Evolutionary conservation across 371 early-diverging fungal species (phyloP), one percentile per base, ranked within the genome.

Genomic region (Lichtheimia hyalospora): DNA sequence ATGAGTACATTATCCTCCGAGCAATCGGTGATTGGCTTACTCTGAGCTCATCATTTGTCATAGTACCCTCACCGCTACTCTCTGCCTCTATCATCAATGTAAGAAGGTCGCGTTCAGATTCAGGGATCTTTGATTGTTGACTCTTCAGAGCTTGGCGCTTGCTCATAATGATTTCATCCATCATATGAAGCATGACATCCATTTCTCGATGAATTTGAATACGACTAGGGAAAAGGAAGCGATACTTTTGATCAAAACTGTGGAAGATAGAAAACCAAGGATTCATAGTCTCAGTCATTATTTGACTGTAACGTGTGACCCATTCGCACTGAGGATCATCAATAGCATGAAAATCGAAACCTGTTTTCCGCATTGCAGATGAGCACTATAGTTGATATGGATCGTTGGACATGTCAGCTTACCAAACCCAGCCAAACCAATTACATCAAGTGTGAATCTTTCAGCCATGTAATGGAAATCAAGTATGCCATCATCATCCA

Each of bases 51-150:
- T 57, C 53, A 20, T 65, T 54, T 6, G 60, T 50, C 18, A 65
- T 56, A 13, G 49, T 18, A 13, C 43, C 65, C 8, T 54, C 54
- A 16, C 64, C 57, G 7, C 53, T 25, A 42, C 43, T 46, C 44
- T 68, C 64, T 20, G 57, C 54, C 23, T 71, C 64, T 27, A 81
- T 50, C 83, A 83, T 77, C 70, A 83, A 65, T 2, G 82, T 69
- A 24, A 83, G 63, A 52, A 83, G 57, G 42, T 81, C 81, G 14
- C 61, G 69, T 48, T 74, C 73, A 44, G 67, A 61, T 48, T 81
- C 76, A 4, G 25, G 50, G 2, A 25, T 44, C 0, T 13, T 23
- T n/a, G 61, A 57, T 5, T 55, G 52, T 28, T 62, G 53, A 20
- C 15, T 34, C 18, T 54, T 20, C 0, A 34, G 2, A 34, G 34